Evolutionary conservation across 2,329 filamentous ascomycete genomes (phyloP).

Genomic region (Calycina herbarum): DNA sequence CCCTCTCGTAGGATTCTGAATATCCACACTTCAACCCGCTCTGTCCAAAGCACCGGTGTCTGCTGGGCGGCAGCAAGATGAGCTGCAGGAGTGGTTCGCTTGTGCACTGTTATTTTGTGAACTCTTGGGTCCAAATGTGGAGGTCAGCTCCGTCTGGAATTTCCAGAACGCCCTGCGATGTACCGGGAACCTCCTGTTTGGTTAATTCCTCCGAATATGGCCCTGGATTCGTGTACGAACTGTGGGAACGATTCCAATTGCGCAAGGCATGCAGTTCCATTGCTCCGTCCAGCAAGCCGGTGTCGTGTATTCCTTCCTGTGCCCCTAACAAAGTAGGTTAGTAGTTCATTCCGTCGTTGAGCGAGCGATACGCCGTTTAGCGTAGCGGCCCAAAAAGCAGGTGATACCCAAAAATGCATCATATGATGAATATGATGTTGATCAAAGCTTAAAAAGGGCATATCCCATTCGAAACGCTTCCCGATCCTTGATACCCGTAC

Average conservation of each 20-base stretch:
- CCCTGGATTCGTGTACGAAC: background rate
- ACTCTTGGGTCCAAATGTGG: conserved; percentile 22
- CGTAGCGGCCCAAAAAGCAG: background rate
- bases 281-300: background rate
- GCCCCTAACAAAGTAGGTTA: background rate
- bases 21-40: conserved; percentile 17
- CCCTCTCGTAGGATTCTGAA: conserved; percentile 6
- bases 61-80: conserved; percentile 36
- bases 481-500: background rate
- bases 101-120: conserved; percentile 29
- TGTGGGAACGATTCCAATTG: background rate
- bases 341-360: background rate
- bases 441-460: conserved; percentile 16
- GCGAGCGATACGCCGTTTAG: background rate
- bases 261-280: too few relatives aligned
- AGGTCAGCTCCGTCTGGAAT: conserved; percentile 22
- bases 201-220: conserved; percentile 11
- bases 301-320: background rate
- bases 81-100: conserved; percentile 34
- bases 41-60: conserved; percentile 31
- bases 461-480: conserved; percentile 7
- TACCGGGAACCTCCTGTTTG: conserved; percentile 9
- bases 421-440: conserved; percentile 13
- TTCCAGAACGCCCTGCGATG: conserved; percentile 24
- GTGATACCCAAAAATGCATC: conserved; percentile 9